Evolutionary conservation across 352 stramenopile species (phyloP).

Genomic region (Pythium rhizo-oryzae): DNA sequence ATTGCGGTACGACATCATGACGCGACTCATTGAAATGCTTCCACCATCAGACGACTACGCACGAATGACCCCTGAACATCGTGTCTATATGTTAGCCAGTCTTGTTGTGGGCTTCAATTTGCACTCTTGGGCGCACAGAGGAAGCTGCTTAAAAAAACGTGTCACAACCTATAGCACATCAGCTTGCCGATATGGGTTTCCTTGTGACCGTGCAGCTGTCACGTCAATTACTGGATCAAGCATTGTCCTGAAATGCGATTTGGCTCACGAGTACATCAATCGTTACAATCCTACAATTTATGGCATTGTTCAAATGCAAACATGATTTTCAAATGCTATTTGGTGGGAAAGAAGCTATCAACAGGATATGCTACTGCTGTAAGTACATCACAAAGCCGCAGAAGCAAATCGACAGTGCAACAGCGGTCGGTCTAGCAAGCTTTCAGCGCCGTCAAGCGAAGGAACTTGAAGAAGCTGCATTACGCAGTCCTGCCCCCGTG

Average conservation of each 20-base stretch:
- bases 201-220: background rate
- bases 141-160: background rate
- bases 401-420: background rate
- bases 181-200: background rate
- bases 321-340: slow-evolving; percentile 24
- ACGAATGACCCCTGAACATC: background rate
- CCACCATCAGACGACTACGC: no score
- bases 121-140: background rate
- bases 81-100: background rate
- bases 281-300: slow-evolving; percentile 14
- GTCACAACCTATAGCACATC: background rate
- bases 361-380: slow-evolving; percentile 20
- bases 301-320: slow-evolving; percentile 27
- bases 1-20: no score
- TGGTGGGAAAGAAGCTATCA: slow-evolving; percentile 7
- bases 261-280: slow-evolving; percentile 18
- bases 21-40: no score
- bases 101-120: slow-evolving; percentile 3
- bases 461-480: no score
- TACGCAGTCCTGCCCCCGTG: no score
- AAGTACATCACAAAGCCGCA: slow-evolving; percentile 20
- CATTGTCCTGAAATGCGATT: background rate
- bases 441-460: background rate
- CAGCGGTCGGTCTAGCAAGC: background rate
- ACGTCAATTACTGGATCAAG: background rate